Evolutionary conservation across 2,329 filamentous ascomycete species (phyloP), one percentile per base, ranked within the genome.

Genomic region (Talaromyces piceae): DNA sequence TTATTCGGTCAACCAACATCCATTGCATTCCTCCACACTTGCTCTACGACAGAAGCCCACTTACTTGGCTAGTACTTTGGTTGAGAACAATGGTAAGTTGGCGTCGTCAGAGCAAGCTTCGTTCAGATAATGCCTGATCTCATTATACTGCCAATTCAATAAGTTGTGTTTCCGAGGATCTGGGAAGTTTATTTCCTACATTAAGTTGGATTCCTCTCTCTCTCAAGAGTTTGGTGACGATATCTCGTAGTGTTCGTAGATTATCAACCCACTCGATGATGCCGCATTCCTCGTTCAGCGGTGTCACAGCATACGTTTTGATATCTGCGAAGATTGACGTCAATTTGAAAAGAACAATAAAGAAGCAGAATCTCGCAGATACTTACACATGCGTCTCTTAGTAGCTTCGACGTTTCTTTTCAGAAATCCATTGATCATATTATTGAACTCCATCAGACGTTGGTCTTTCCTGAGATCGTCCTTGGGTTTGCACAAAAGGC

Each of bases 211-310:
- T 81, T 48, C 85, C 86, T 55, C 86, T 86, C 57, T 88, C 80
- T 56, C 82, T 81, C 64, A 96, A 91, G 47, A 89, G 78, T 49
- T 78, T 81, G 45, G 95, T 77, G 46, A 98, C 77, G 56, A 97
- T 93, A 60, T 98, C 93, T 56, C 94, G 84, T 63, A 97, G 80
- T 2, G 93, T 94, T 66, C 91, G 94, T 59, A 98, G 83, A 7
- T 93, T 93, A 60, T 95, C 89, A 26, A 99, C 90, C 93, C 93
- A 99, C 72, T 99, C 93, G 59, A 98, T 95, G 56, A 95, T 86
- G 53, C 93, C 93, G 59, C 93, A 97, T 70, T 97, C 91, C 70
- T 98, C 94, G 65, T 95, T 97, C 45, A 99, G 75, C 1, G 93
- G 94, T 4, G 91, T 95, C 11, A 99, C 94, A 5, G 89, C 90